Evolutionary conservation across 1,139 yeast species (phyloP).

Genomic region (Candida neerlandica): DNA sequence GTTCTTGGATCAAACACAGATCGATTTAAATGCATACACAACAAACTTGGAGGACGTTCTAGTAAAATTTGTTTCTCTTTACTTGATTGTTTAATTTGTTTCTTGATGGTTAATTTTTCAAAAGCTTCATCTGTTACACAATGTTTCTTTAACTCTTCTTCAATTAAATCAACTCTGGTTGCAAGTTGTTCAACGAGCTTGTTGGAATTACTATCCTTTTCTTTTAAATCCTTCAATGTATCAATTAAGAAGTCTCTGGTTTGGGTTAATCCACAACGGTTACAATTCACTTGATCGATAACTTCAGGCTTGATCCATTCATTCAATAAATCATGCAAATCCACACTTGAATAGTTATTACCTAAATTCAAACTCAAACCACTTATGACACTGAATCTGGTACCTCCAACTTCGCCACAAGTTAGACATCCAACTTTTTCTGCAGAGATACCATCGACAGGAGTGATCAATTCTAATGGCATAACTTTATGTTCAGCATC

Average conservation of each 20-base stretch:
- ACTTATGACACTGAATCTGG: constrained; percentile 77
- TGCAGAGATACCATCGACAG: constrained; percentile 86
- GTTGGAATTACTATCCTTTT: constrained; percentile 35
- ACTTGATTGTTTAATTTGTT: constrained; percentile 71
- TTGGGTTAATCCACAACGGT: constrained; percentile 78
- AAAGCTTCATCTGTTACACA: constrained; percentile 81
- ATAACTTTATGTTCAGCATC: constrained; percentile 42
- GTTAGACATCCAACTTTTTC: constrained; percentile 85
- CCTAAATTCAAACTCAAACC: constrained; percentile 78
- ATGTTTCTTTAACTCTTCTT: constrained; percentile 58
- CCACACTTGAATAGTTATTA: constrained; percentile 41
- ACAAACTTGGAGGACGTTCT: constrained; percentile 80
- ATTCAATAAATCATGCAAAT: constrained; percentile 59
- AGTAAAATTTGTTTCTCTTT: constrained; percentile 83
- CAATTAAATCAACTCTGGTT: constrained; percentile 57
- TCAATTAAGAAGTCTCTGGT: constrained; percentile 54
- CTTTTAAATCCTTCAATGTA: constrained; percentile 24
- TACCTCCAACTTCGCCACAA: constrained; percentile 94
- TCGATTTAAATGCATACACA: constrained; percentile 85
- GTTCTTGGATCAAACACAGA: constrained; percentile 90
- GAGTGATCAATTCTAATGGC: constrained; percentile 69
- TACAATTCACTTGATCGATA: constrained; percentile 90
- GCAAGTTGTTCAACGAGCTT: constrained; percentile 49
- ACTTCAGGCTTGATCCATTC: constrained; percentile 83
- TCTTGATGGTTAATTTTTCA: constrained; percentile 70